Conservation (phyloP, 2,329 filamentous ascomycete genomes). For the Bipolaris sorokiniana region DNA sequence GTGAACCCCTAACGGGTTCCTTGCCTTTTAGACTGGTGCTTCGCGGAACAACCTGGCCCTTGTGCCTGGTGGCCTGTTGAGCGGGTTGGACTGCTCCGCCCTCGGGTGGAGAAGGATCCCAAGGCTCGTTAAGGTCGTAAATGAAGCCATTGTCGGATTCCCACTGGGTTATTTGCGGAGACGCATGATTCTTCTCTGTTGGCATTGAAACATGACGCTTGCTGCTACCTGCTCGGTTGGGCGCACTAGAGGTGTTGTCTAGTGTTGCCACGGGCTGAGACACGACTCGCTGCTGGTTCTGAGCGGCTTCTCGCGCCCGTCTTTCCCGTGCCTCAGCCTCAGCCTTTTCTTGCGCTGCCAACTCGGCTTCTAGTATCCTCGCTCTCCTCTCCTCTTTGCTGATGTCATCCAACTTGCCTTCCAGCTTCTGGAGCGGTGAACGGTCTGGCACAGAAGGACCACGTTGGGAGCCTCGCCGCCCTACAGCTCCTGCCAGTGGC, state of each 20-base stretch:
- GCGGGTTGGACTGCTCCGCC: slow-evolving; percentile 25
- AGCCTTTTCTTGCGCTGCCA: slow-evolving; percentile 68
- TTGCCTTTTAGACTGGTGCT: slow-evolving; percentile 40
- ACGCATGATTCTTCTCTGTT: slow-evolving; percentile 25
- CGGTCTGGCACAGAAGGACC: slow-evolving; percentile 74
- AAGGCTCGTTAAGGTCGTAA: slow-evolving; percentile 45
- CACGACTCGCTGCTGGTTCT: slow-evolving; percentile 38
- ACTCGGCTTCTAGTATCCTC: slow-evolving; percentile 80
- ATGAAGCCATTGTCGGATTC: slow-evolving; percentile 37
- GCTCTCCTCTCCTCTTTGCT: slow-evolving; percentile 96
- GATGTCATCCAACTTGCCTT: slow-evolving; percentile 87
- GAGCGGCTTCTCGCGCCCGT: slow-evolving; percentile 39
- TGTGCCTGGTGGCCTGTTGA: slow-evolving; percentile 30
- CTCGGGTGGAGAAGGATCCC: slow-evolving; percentile 40
- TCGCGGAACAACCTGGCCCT: slow-evolving; percentile 32
- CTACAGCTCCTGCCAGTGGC: slow-evolving; percentile 36
- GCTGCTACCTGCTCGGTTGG: slow-evolving; percentile 26
- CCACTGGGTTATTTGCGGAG: slow-evolving; percentile 33
- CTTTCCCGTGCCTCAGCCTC: slow-evolving; percentile 50
- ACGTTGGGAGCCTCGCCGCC: slow-evolving; percentile 34
- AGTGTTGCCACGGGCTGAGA: slow-evolving; percentile 34
- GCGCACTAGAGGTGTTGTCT: slow-evolving; percentile 15
- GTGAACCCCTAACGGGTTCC: slow-evolving; percentile 36
- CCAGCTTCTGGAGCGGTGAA: slow-evolving; percentile 91
- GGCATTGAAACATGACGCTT: slow-evolving; percentile 47